phyloP scores from a whole-genome alignment of 139 green algal genomes.

The Eudorina sp. region DNA sequence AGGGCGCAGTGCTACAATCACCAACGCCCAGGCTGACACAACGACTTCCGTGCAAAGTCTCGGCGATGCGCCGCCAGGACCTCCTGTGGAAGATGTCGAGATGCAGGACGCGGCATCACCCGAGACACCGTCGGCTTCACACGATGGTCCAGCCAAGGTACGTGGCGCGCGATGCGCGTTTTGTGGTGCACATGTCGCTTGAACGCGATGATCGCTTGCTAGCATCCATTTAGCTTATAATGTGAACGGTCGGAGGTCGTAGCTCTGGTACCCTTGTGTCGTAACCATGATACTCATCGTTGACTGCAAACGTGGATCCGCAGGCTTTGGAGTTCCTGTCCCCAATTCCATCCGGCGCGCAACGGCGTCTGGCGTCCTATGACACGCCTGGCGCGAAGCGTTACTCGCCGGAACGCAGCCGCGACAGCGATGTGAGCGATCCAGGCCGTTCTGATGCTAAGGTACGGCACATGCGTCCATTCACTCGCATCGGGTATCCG shows the following conservation, averaged over 20 bases:
- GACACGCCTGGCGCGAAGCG: background rate
- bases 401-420: conserved; percentile 8
- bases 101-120: background rate
- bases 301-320: background rate
- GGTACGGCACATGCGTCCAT: too few relatives aligned
- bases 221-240: too few relatives aligned
- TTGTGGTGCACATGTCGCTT: too few relatives aligned
- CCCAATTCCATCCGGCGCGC: background rate
- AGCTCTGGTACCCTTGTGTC: too few relatives aligned
- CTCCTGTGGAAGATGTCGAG: background rate
- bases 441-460: background rate
- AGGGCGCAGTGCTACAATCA: background rate
- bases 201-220: too few relatives aligned
- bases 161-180: background rate
- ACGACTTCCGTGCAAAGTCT: background rate
- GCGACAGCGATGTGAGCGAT: conserved; percentile 3
- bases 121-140: background rate
- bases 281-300: too few relatives aligned
- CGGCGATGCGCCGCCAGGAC: background rate
- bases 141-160: background rate
- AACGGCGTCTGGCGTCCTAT: background rate
- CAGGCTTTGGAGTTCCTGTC: conserved; percentile 43
- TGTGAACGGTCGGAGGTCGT: too few relatives aligned
- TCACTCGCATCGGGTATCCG: too few relatives aligned
- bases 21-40: too few relatives aligned